Base-by-base conservation (phyloP, 176 grass and related monocot genomes). In the Echinochloa phyllopogon region DNA sequence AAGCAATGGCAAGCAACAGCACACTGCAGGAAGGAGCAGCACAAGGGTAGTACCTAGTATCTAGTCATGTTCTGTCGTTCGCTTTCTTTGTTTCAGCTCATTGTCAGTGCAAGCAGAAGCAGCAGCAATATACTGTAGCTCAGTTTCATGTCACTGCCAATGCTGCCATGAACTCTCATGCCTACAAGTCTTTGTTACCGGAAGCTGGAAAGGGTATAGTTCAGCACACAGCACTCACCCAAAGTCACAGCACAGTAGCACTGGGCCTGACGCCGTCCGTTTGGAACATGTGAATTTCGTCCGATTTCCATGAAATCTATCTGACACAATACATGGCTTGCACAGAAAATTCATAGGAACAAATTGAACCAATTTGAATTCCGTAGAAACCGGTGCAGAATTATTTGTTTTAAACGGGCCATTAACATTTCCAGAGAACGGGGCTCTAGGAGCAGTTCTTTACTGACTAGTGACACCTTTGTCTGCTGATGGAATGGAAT, bases 111-210 rank as follows among this genome's bases (percentile, higher is more conserved):
- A 11, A 42, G 38, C 36, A 42, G 10, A 10, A 60, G 17, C 64
- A 77, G 53, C 27, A 49, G 76, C 40, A 49, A 74, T 44, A 82
- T 25, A 60, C 57, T 60, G 69, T 72, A 80, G 75, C 24, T 60
- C 49, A 74, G 67, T 82, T 89, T 79, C 83, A 84, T 84, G 79
- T 74, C 69, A 51, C 66, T 86, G 48, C 45, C 76, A 55, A 65
- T 75, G 61, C 41, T 79, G 71, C 82, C 20, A 72, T 72, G 44
- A 64, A 43, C 39, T 59, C 62, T 33, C 29, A 33, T 33, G 29
- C 29, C 29, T 33, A 33, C 29, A 63, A 77, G 15, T 78, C 80
- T 87, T 49, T 87, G 52, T 36, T 64, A 81, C 2, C 49, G 57
- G 10, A 77, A 71, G 37, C 21, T 70, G 53, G 65, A 65, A 72